These are phyloP conservation scores for Cercospora beticola DNA, from an alignment of 2,329 filamentous ascomycete genomes.

Conservation along the genomic window DNA sequence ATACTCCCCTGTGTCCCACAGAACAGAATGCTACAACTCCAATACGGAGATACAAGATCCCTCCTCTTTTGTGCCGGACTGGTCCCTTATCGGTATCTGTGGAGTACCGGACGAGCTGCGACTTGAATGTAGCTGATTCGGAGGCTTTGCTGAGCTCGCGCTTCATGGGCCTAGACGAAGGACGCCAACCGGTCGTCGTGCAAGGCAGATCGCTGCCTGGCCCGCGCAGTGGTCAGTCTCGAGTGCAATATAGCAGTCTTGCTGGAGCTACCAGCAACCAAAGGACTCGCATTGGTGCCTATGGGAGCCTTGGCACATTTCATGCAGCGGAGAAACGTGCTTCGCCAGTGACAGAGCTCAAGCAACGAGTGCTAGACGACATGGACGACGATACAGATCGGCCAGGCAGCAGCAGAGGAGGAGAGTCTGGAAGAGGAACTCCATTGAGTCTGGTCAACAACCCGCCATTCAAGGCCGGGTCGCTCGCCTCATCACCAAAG, in stretches of 20 bases:
- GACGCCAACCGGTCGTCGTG: slow-evolving; percentile 21
- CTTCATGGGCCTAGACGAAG: slow-evolving; percentile 85
- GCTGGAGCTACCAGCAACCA: slow-evolving; percentile 21
- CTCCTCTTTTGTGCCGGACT: slow-evolving; percentile 79
- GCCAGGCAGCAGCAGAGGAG: slow-evolving; percentile 2
- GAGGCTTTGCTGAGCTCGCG: slow-evolving; percentile 88
- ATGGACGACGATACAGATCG: slow-evolving; percentile 18
- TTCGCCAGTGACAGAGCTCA: slow-evolving; percentile 34
- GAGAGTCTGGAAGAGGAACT: slow-evolving; percentile 13
- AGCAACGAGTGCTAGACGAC: slow-evolving; percentile 30
- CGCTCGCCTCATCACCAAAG: slow-evolving; percentile 58
- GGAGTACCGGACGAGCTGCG: slow-evolving; percentile 82
- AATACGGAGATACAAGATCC: slow-evolving; percentile 76
- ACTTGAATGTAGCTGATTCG: slow-evolving; percentile 86
- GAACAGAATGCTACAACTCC: slow-evolving; percentile 50
- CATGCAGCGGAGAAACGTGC: slow-evolving; percentile 33
- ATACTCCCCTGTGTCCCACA: slow-evolving; percentile 66
- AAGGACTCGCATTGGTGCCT: slow-evolving; percentile 31
- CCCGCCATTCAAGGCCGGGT: slow-evolving; percentile 93
- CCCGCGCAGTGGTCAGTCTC: slow-evolving; percentile 50
- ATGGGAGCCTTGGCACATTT: slow-evolving; percentile 38
- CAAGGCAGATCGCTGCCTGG: slow-evolving; percentile 32
- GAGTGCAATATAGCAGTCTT: slow-evolving; percentile 29
- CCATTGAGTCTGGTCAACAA: slow-evolving; percentile 77
- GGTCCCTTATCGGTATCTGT: slow-evolving; percentile 80